Conservation (phyloP, 2,329 filamentous ascomycete genomes). For the Lasiodiplodia gonubiensis region DNA sequence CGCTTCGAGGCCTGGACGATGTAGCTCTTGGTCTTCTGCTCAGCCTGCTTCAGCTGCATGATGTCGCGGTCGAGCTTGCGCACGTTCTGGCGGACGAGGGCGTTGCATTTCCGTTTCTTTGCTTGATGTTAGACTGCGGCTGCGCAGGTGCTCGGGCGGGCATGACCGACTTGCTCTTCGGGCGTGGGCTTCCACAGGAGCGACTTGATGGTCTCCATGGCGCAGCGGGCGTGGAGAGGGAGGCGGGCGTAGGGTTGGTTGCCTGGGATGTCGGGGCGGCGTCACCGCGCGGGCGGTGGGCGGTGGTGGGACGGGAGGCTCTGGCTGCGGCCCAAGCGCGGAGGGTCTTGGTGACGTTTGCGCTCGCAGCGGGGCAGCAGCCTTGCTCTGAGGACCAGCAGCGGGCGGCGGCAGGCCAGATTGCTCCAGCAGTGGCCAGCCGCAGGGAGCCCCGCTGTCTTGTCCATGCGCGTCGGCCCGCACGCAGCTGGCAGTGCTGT, state of each 20-base stretch:
- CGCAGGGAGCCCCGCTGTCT: neutral
- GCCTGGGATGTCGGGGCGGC: neutral
- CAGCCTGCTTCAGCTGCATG: slow-evolving; percentile 74
- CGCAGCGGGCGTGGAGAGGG: neutral
- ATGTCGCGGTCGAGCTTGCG: slow-evolving; percentile 97
- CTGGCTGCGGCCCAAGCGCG: slow-evolving; percentile 13
- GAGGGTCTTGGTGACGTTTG: slow-evolving; percentile 25
- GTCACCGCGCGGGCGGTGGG: neutral
- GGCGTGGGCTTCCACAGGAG: slow-evolving; percentile 94
- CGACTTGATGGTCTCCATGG: slow-evolving; percentile 85
- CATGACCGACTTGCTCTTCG: slow-evolving; percentile 76
- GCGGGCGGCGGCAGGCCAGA: neutral
- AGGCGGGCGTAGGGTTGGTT: neutral
- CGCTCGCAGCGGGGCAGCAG: slow-evolving; percentile 5
- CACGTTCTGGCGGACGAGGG: slow-evolving; percentile 84
- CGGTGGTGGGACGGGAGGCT: slow-evolving; percentile 9
- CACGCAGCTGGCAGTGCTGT: slow-evolving; percentile 10
- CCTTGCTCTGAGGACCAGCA: slow-evolving; percentile 12
- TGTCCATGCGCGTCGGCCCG: slow-evolving; percentile 14
- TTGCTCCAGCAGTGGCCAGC: slow-evolving; percentile 1
- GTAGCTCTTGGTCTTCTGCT: slow-evolving; percentile 74
- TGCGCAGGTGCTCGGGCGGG: slow-evolving; percentile 1
- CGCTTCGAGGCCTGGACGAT: slow-evolving; percentile 85
- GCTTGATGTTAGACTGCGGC: slow-evolving; percentile 4
- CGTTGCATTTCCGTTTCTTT: slow-evolving; percentile 94